These are phyloP conservation scores for Pulveroboletus frians DNA, from an alignment of 768 basidiomycete genomes.

Conservation along the genomic window DNA sequence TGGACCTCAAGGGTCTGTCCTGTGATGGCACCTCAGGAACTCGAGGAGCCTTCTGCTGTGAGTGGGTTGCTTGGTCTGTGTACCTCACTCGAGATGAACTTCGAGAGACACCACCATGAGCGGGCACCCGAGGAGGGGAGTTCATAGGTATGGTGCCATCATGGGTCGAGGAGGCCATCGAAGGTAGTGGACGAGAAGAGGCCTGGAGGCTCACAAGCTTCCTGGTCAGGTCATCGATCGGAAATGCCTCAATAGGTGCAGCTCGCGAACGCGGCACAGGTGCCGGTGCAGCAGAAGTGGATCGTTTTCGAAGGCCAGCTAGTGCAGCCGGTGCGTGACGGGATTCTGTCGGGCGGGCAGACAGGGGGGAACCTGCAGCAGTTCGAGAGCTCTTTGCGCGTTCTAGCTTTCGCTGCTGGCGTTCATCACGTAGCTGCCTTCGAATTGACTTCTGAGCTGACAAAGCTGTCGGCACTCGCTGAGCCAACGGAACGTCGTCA, in stretches of 20 bases:
- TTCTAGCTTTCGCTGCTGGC: constrained; percentile 51
- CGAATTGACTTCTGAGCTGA: constrained; percentile 79
- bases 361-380: constrained; percentile 15
- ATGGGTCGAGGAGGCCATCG: constrained; percentile 5
- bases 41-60: constrained; percentile 20
- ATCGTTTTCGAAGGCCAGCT: constrained; percentile 34
- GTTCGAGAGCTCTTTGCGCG: constrained; percentile 32
- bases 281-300: constrained; percentile 25
- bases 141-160: constrained; percentile 9
- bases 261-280: constrained; percentile 28
- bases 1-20: constrained; percentile 37
- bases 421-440: constrained; percentile 63
- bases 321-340: constrained; percentile 33
- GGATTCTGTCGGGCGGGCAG: constrained; percentile 13
- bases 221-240: constrained; percentile 53
- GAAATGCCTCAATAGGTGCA: constrained; percentile 36
- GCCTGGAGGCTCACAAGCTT: constrained; percentile 52
- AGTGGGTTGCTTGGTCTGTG: constrained; percentile 8
- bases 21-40: constrained; percentile 18
- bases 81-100: constrained; percentile 19
- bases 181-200: constrained; percentile 13
- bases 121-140: constrained; percentile 9
- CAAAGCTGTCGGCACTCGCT: constrained; percentile 76
- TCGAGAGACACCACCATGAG: constrained; percentile 15
- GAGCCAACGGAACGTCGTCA: constrained; percentile 83